Evolutionary conservation across 2,329 filamentous ascomycete genomes (phyloP).

Genomic region (Neopestalotiopsis clavispora): DNA sequence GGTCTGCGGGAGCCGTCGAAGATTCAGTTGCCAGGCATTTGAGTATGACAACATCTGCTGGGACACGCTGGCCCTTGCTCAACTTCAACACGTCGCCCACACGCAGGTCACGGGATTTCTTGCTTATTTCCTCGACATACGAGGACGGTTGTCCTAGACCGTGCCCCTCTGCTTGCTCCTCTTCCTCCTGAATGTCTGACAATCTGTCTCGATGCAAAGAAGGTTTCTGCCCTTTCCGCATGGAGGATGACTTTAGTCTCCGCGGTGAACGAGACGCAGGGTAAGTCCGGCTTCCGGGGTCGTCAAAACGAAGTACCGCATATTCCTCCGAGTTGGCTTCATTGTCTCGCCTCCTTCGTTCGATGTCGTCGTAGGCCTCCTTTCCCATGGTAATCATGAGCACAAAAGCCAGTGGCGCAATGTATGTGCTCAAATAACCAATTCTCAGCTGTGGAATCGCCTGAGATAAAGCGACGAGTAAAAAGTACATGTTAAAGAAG

Average conservation of each 20-base stretch:
- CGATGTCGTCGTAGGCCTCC: constrained; percentile 93
- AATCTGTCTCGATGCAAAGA: constrained; percentile 47
- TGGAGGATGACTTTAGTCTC: constrained; percentile 52
- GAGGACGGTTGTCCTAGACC: constrained; percentile 50
- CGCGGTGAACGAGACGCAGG: constrained; percentile 43
- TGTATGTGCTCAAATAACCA: constrained; percentile 92
- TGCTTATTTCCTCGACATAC: constrained; percentile 69
- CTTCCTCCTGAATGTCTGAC: constrained; percentile 73
- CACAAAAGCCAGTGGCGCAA: constrained; percentile 91
- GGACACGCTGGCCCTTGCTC: constrained; percentile 88
- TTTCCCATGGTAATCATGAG: constrained; percentile 92
- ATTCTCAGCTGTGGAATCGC: constrained; percentile 88
- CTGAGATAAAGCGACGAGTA: constrained; percentile 93
- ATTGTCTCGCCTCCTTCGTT: constrained; percentile 80
- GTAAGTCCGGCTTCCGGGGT: constrained; percentile 45
- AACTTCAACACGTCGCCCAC: constrained; percentile 96
- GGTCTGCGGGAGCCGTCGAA: constrained; percentile 34
- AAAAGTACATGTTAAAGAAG: constrained; percentile 99
- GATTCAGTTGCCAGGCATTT: constrained; percentile 74
- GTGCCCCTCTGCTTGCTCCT: constrained; percentile 55
- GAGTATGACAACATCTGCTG: constrained; percentile 91
- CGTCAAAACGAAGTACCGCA: constrained; percentile 74
- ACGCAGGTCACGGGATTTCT: constrained; percentile 85
- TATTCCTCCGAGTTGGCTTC: constrained; percentile 96
- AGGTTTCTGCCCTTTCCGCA: constrained; percentile 44